phyloP scores from a whole-genome alignment of 495 filamentous ascomycete species.

The Daldinia vernicosa region DNA sequence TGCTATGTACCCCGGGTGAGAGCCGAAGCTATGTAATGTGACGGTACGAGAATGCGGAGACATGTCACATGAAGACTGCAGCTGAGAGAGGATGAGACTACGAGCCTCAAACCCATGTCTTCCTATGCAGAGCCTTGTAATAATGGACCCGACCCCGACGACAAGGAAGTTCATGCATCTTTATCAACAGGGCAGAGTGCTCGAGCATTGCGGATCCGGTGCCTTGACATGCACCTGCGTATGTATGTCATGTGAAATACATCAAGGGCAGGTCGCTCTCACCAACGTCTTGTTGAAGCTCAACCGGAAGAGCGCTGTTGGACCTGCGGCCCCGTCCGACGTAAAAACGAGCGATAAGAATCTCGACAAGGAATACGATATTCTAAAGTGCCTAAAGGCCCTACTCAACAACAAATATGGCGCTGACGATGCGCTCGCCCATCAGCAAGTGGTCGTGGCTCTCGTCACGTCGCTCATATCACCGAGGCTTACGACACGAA shows the following conservation, averaged over 20 bases:
- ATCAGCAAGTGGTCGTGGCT: slow-evolving; percentile 88
- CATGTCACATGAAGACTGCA: slow-evolving; percentile 10
- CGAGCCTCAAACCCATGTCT: slow-evolving; percentile 32
- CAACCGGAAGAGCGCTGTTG: slow-evolving; percentile 82
- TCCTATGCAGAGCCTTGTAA: slow-evolving; percentile 30
- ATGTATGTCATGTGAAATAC: slow-evolving; percentile 5
- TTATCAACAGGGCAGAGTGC: slow-evolving; percentile 21
- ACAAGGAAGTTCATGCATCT: slow-evolving; percentile 22
- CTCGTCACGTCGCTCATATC: slow-evolving; percentile 88
- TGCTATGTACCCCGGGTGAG: slow-evolving; percentile 31
- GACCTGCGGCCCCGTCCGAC: slow-evolving; percentile 72
- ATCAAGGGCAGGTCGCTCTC: slow-evolving; percentile 91
- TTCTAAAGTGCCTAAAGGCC: slow-evolving; percentile 95
- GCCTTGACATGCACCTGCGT: slow-evolving; percentile 20
- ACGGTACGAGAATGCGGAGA: slow-evolving; percentile 25
- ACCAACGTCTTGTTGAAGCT: slow-evolving; percentile 94
- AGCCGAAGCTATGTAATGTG: slow-evolving; percentile 40
- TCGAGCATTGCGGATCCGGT: slow-evolving; percentile 20
- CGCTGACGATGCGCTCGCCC: slow-evolving; percentile 92
- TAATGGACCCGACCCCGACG: slow-evolving; percentile 25
- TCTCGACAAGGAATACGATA: slow-evolving; percentile 94
- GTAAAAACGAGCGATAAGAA: slow-evolving; percentile 78
- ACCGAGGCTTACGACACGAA: slow-evolving; percentile 88
- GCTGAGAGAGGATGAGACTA: slow-evolving; percentile 8
- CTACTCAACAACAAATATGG: slow-evolving; percentile 99